These are phyloP conservation scores for Phellinidium pouzarii DNA, from an alignment of 1,284 basidiomycete genomes.

Conservation along the genomic window DNA sequence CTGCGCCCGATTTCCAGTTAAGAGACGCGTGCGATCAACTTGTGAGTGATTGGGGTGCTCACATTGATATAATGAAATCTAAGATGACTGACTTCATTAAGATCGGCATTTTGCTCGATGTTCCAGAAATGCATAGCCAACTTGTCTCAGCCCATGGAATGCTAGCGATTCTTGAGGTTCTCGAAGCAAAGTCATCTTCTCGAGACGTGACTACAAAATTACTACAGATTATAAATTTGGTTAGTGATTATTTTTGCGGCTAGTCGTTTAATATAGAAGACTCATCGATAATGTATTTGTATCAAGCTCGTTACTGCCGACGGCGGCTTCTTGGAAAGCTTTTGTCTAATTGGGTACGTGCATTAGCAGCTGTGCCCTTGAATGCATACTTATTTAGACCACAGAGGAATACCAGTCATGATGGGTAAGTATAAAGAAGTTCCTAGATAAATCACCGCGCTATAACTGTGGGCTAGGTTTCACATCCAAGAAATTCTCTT, in stretches of 20 bases:
- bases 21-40: constrained; percentile 84
- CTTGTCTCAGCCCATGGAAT: constrained; percentile 91
- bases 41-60: constrained; percentile 37
- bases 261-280: not conserved
- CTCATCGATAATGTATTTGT: constrained; percentile 2
- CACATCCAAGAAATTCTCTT: constrained; percentile 90
- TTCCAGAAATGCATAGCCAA: constrained; percentile 85
- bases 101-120: constrained; percentile 74
- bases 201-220: constrained; percentile 81
- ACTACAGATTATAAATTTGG: constrained; percentile 86
- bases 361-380: not conserved
- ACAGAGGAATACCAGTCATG: constrained; percentile 83
- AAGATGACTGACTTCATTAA: constrained; percentile 28
- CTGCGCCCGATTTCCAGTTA: constrained; percentile 72
- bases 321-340: constrained; percentile 85
- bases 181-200: constrained; percentile 73
- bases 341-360: constrained; percentile 84
- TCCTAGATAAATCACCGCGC: constrained; percentile 15
- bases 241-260: constrained; percentile 31
- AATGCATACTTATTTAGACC: constrained; percentile 13
- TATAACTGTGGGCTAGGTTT: constrained; percentile 45
- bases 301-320: constrained; percentile 80
- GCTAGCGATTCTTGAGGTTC: constrained; percentile 87
- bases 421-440: constrained; percentile 57
- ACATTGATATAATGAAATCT: not conserved